phyloP scores from a whole-genome alignment of 768 basidiomycete genomes.

The Termitomyces sp. region DNA sequence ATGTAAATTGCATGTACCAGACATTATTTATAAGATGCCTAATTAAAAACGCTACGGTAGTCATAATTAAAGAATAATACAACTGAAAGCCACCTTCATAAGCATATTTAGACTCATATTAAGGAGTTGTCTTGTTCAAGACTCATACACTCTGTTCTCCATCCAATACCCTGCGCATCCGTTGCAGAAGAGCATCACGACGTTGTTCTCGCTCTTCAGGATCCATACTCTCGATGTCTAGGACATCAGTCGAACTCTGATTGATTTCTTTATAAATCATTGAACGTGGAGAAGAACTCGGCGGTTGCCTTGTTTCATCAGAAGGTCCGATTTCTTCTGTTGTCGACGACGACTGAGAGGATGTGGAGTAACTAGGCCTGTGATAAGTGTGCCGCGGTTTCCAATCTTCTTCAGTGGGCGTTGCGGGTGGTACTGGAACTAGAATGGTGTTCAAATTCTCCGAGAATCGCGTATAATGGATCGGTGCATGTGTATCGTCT shows the following conservation, averaged over 20 bases:
- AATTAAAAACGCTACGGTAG: neutral
- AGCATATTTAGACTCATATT: neutral
- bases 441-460: neutral
- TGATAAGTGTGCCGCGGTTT: neutral
- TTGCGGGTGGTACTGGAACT: neutral
- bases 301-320: neutral
- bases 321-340: neutral
- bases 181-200: slow-evolving; percentile 2
- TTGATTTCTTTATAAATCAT: neutral
- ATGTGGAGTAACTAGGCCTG: neutral
- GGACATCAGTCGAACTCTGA: neutral
- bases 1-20: neutral
- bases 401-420: neutral
- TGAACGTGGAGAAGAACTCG: neutral
- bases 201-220: slow-evolving; percentile 1
- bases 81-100: neutral
- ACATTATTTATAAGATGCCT: neutral
- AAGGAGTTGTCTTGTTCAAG: no score
- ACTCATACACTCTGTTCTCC: neutral
- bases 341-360: neutral
- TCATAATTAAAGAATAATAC: neutral
- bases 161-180: slow-evolving; percentile 8
- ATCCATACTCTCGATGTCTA: slow-evolving; percentile 2
- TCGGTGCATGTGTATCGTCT: neutral
- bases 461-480: neutral